Evolutionary conservation across 1,139 yeast genomes (phyloP).

Genomic region (Lodderomyces parapsilosis): DNA sequence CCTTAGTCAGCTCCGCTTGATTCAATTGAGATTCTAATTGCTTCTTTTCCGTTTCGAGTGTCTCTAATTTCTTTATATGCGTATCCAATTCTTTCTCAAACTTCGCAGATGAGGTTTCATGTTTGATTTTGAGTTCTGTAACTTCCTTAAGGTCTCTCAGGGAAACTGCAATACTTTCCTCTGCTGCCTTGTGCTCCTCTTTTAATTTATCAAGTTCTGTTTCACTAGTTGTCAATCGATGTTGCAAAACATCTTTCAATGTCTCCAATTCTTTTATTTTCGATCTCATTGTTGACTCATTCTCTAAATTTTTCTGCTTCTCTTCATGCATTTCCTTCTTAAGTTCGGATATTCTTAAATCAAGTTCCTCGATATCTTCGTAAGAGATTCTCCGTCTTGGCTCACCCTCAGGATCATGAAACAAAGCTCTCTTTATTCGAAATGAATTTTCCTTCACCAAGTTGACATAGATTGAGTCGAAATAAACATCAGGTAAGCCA

Average conservation of each 20-base stretch:
- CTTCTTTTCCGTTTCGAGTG: constrained; percentile 25
- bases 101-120: constrained; percentile 29
- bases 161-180: constrained; percentile 36
- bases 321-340: constrained; percentile 25
- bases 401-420: constrained; percentile 70
- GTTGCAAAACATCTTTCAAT: constrained; percentile 15
- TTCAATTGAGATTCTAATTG: constrained; percentile 28
- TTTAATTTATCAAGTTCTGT: constrained; percentile 24
- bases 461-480: constrained; percentile 62
- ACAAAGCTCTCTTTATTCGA: constrained; percentile 68
- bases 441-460: constrained; percentile 69
- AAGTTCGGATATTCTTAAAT: constrained; percentile 33
- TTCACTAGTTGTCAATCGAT: constrained; percentile 9
- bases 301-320: constrained; percentile 23
- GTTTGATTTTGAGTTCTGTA: constrained; percentile 29
- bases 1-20: constrained; percentile 44
- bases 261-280: constrained; percentile 25
- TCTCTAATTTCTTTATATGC: constrained; percentile 21
- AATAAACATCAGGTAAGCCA: constrained; percentile 83
- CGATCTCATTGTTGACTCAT: constrained; percentile 26
- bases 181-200: constrained; percentile 20
- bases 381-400: constrained; percentile 67
- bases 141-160: constrained; percentile 33
- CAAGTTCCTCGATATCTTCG: constrained; percentile 68
- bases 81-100: constrained; percentile 31